Evolutionary conservation across 371 early-diverging fungal genomes (phyloP), one percentile per base, ranked within the genome.

Genomic region (Zychaea mexicana): DNA sequence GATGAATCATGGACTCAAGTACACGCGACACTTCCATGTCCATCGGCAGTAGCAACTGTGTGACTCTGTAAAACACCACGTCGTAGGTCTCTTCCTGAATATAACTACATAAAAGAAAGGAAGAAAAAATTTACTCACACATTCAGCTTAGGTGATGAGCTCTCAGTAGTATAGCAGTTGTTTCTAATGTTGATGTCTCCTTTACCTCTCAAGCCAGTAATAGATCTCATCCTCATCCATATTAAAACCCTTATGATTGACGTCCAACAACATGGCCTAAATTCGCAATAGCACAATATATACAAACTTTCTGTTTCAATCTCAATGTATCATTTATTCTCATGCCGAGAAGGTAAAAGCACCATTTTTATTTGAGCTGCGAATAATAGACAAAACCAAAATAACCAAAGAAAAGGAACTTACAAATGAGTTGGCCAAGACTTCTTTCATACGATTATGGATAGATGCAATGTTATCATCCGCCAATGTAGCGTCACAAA

Each of bases 41-140:
- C 24, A 73, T 61, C 0, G 62, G 54, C 15, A 78, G 73, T 30
- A 78, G 52, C 17, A 77, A 55, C 32, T 77, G 74, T 0, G 83
- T 78, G 60, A 86, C 77, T 45, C 77, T 82, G 70, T 83, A 86
- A 56, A 86, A 86, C 1, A 79, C 76, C 32, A 85, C 79, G 57
- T 86, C 86, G 46, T 86, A 86, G 2, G 79, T 84, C 19, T 77
- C 70, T 52, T 86, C 85, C 85, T 84, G 82, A 15, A 86, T 64
- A 57, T 82, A 70, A 46, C 79, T 82, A 57, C 0, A 52, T 28
- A 28, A 49, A 13, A 26, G 13, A 28, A 33, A 12, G 9, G 26
- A 31, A 54, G 21, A 3, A 19, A 57, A 32, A 32, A 1, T 49
- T 19, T 42, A 27, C n/a, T n/a, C n/a, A n/a, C n/a, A n/a, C n/a